These are phyloP conservation scores for Lichtheimia ramosa DNA, from an alignment of 371 early-diverging fungal species.

Conservation along the genomic window DNA sequence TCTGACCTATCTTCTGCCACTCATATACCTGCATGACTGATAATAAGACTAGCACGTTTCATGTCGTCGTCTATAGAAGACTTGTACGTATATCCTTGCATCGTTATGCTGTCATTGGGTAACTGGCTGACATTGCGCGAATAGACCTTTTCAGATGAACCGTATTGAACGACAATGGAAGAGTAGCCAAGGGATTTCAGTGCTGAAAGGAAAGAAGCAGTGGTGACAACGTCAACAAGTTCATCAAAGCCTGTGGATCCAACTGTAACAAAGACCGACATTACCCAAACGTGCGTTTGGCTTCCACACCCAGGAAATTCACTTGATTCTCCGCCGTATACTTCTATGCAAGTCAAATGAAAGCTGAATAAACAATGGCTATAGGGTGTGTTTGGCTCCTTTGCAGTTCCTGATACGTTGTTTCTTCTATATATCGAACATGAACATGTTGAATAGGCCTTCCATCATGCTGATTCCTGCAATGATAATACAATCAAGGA, in stretches of 20 bases:
- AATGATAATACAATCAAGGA: too few relatives aligned
- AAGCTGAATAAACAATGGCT: too few relatives aligned
- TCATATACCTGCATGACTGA: conserved; percentile 73
- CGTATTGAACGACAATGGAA: conserved; percentile 75
- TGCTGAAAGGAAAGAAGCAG: conserved; percentile 44
- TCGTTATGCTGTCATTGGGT: conserved; percentile 11
- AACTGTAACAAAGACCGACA: conserved; percentile 77
- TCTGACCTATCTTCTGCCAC: background rate
- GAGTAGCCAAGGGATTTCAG: conserved; percentile 50
- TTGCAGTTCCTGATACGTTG: too few relatives aligned
- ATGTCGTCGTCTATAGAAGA: conserved; percentile 57
- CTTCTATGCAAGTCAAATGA: too few relatives aligned
- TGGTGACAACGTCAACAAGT: conserved; percentile 55
- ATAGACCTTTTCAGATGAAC: conserved; percentile 46
- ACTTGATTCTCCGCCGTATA: too few relatives aligned
- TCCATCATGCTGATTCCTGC: too few relatives aligned
- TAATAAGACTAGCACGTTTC: conserved; percentile 56
- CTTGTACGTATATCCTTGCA: conserved; percentile 68
- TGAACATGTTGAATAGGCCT: too few relatives aligned
- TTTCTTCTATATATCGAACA: too few relatives aligned
- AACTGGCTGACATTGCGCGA: conserved; percentile 10
- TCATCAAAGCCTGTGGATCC: conserved; percentile 89
- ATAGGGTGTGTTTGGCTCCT: too few relatives aligned
- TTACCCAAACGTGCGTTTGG: background rate
- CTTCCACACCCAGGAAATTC: too few relatives aligned